These are phyloP conservation scores for Cyanidiococcus yangmingshanensis DNA, from an alignment of 23 red algal species.

Conservation along the genomic window DNA sequence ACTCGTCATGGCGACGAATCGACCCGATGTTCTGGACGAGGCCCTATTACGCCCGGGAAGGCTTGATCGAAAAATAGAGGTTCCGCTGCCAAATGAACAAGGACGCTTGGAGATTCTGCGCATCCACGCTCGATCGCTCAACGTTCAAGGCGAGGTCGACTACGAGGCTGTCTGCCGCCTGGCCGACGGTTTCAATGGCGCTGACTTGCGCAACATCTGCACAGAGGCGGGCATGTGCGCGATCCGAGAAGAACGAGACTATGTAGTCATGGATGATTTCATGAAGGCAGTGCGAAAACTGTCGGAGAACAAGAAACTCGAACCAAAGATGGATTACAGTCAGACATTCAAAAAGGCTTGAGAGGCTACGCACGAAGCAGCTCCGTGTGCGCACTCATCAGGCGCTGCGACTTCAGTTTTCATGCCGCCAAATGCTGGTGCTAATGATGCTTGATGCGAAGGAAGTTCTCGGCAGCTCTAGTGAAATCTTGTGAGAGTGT, in stretches of 20 bases:
- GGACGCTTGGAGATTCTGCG: conserved; percentile 90
- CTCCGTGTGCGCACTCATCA: too few relatives aligned
- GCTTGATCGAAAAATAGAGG: conserved; percentile 95
- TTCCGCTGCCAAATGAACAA: conserved; percentile 96
- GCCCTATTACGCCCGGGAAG: conserved; percentile 89
- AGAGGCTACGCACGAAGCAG: conserved; percentile 2
- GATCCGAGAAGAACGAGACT: conserved; percentile 87
- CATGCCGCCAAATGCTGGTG: too few relatives aligned
- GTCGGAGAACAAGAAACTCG: conserved; percentile 86
- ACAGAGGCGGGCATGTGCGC: conserved; percentile 96
- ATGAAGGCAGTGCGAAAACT: conserved; percentile 99
- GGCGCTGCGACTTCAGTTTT: too few relatives aligned
- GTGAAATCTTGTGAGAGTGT: too few relatives aligned
- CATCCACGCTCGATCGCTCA: conserved; percentile 81
- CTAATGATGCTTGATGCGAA: too few relatives aligned
- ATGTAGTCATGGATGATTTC: conserved; percentile 94
- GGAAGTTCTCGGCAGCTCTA: too few relatives aligned
- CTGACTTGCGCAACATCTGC: conserved; percentile 94
- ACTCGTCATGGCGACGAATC: conserved; percentile 97
- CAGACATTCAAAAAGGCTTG: not conserved
- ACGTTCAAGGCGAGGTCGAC: conserved; percentile 91
- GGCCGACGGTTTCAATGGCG: conserved; percentile 97
- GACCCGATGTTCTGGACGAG: conserved; percentile 90
- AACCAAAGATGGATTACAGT: conserved; percentile 82
- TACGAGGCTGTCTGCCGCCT: conserved; percentile 93